phyloP scores from a whole-genome alignment of 1,284 basidiomycete species.

The Neotropicomus parvogracilis region DNA sequence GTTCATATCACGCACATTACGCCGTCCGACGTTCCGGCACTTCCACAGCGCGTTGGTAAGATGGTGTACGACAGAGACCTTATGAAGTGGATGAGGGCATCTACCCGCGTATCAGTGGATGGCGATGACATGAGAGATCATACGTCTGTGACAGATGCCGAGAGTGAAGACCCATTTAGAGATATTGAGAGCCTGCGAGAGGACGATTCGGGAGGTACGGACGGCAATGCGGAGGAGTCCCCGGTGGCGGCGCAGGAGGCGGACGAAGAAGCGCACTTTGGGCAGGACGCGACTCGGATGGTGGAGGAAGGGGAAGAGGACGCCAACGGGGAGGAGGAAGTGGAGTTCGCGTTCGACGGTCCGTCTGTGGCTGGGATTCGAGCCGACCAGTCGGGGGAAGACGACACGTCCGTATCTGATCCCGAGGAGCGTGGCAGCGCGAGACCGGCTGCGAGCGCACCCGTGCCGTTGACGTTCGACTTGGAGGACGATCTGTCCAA shows the following conservation, averaged over 20 bases:
- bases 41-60: slow-evolving; percentile 75
- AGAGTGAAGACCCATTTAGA: slow-evolving; percentile 81
- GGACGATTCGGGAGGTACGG: slow-evolving; percentile 41
- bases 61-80: slow-evolving; percentile 82
- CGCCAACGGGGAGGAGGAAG: slow-evolving; percentile 57
- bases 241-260: slow-evolving; percentile 23
- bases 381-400: slow-evolving; percentile 37
- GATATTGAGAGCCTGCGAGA: slow-evolving; percentile 82
- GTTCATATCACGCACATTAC: slow-evolving; percentile 73
- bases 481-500: slow-evolving; percentile 40
- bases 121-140: slow-evolving; percentile 40
- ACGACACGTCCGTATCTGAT: slow-evolving; percentile 44
- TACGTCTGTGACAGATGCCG: slow-evolving; percentile 43
- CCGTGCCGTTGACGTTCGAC: slow-evolving; percentile 38
- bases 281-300: slow-evolving; percentile 46
- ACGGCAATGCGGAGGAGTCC: slow-evolving; percentile 9
- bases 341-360: slow-evolving; percentile 68
- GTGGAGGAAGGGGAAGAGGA: slow-evolving; percentile 45
- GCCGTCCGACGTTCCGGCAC: slow-evolving; percentile 70
- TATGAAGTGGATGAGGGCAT: slow-evolving; percentile 81
- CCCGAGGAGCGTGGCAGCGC: slow-evolving; percentile 41
- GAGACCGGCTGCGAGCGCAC: slow-evolving; percentile 1
- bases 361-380: slow-evolving; percentile 48
- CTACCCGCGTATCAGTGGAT: slow-evolving; percentile 33
- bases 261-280: slow-evolving; percentile 33